These are phyloP conservation scores for Madurella mycetomatis DNA, from an alignment of 2,329 filamentous ascomycete species.

Conservation along the genomic window DNA sequence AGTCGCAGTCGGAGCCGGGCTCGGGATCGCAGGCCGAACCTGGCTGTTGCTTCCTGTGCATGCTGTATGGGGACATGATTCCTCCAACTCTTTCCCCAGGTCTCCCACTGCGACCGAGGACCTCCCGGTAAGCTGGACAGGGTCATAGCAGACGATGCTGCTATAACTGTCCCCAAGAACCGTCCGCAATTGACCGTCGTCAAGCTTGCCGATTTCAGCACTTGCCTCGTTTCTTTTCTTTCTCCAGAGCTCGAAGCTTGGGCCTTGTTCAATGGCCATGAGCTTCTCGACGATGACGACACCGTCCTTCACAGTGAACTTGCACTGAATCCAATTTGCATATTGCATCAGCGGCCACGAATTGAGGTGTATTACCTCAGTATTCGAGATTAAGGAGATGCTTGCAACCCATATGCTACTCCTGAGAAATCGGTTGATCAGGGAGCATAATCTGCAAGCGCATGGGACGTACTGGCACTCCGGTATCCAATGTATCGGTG, in stretches of 20 bases:
- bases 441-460: conserved; percentile 6
- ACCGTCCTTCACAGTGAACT: neutral
- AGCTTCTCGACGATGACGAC: neutral
- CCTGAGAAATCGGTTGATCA: conserved; percentile 7
- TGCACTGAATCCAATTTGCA: neutral
- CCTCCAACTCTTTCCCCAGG: neutral
- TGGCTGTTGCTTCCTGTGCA: neutral
- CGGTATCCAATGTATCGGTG: neutral
- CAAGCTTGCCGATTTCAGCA: neutral
- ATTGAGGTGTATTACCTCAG: neutral
- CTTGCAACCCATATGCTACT: neutral
- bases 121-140: neutral
- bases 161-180: conserved; percentile 1
- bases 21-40: too few relatives aligned
- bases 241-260: neutral
- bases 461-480: neutral
- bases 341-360: neutral
- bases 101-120: neutral
- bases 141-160: neutral
- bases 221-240: neutral
- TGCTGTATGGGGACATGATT: neutral
- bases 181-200: neutral
- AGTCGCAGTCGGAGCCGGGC: neutral
- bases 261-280: neutral
- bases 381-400: neutral